These are phyloP conservation scores for Aureobasidium sp. DNA, from an alignment of 2,329 filamentous ascomycete species.

Conservation along the genomic window DNA sequence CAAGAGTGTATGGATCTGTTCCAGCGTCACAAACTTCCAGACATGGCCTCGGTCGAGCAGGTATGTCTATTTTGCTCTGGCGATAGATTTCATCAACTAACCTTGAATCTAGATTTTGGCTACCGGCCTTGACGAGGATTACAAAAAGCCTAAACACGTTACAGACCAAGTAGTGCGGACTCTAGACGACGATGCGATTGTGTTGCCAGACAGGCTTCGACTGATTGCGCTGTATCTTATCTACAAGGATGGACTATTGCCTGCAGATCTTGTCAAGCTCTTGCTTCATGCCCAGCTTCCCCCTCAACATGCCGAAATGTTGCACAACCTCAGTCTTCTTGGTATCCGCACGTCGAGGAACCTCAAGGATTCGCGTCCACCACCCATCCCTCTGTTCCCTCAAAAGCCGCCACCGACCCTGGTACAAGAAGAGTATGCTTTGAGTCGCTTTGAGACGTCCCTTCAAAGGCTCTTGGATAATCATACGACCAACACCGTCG, in stretches of 20 bases:
- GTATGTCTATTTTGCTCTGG: conserved; percentile 27
- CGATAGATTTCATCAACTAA: neutral
- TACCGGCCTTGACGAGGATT: conserved; percentile 89
- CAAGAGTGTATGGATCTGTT: conserved; percentile 96
- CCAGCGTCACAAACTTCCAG: conserved; percentile 72
- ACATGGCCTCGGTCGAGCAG: conserved; percentile 84
- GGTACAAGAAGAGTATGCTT: conserved; percentile 66
- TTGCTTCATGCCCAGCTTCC: conserved; percentile 76
- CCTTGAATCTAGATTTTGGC: conserved; percentile 57
- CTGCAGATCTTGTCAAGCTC: conserved; percentile 76
- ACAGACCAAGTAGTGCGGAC: conserved; percentile 78
- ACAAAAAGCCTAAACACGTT: conserved; percentile 81
- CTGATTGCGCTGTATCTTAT: conserved; percentile 80
- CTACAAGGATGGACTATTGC: conserved; percentile 76
- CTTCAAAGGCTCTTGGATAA: conserved; percentile 79
- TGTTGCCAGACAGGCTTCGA: conserved; percentile 67
- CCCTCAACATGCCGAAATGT: conserved; percentile 61
- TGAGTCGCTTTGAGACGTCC: conserved; percentile 80
- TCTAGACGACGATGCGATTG: conserved; percentile 75
- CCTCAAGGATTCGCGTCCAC: conserved; percentile 69
- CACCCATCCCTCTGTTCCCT: conserved; percentile 63
- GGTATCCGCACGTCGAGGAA: conserved; percentile 66
- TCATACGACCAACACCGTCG: conserved; percentile 37
- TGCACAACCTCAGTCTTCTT: conserved; percentile 73
- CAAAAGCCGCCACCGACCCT: conserved; percentile 52